Evolutionary conservation across 352 stramenopile genomes (phyloP).

Genomic region (Phytophthora crassamura): DNA sequence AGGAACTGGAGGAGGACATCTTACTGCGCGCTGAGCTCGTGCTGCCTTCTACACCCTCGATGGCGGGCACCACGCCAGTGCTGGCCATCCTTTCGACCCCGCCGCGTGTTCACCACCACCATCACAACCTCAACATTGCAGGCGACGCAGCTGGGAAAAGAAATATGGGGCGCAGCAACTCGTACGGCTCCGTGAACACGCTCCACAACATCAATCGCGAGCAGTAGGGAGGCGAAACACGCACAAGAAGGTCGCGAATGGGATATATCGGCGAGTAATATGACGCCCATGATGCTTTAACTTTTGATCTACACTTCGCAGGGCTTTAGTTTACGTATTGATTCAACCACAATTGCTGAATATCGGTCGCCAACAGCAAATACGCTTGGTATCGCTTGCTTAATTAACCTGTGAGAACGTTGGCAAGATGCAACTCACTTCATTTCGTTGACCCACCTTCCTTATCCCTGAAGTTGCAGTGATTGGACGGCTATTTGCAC

Average conservation of each 20-base stretch:
- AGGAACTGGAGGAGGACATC: slow-evolving; percentile 72
- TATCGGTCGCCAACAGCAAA: no score
- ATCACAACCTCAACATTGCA: slow-evolving; percentile 6
- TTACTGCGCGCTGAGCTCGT: slow-evolving; percentile 64
- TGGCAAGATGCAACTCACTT: no score
- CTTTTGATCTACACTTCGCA: no score
- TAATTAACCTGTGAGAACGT: no score
- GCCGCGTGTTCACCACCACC: slow-evolving; percentile 51
- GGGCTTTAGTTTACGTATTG: no score
- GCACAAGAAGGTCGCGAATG: no score
- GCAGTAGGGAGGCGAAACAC: slow-evolving; percentile 12
- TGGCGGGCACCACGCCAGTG: slow-evolving; percentile 62
- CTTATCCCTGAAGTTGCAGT: background rate
- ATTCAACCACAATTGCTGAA: no score
- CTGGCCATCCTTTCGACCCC: slow-evolving; percentile 67
- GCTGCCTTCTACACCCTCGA: slow-evolving; percentile 64
- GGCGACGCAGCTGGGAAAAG: slow-evolving; percentile 11
- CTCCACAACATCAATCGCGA: slow-evolving; percentile 28
- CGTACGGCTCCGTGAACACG: slow-evolving; percentile 29
- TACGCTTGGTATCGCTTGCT: no score
- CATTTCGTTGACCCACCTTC: no score
- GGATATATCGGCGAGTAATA: no score
- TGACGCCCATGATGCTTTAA: no score
- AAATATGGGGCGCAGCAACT: slow-evolving; percentile 24
- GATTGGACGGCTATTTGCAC: slow-evolving; percentile 35